These are phyloP conservation scores for Coleophoma cylindrospora DNA, from an alignment of 2,329 filamentous ascomycete genomes.

Conservation along the genomic window DNA sequence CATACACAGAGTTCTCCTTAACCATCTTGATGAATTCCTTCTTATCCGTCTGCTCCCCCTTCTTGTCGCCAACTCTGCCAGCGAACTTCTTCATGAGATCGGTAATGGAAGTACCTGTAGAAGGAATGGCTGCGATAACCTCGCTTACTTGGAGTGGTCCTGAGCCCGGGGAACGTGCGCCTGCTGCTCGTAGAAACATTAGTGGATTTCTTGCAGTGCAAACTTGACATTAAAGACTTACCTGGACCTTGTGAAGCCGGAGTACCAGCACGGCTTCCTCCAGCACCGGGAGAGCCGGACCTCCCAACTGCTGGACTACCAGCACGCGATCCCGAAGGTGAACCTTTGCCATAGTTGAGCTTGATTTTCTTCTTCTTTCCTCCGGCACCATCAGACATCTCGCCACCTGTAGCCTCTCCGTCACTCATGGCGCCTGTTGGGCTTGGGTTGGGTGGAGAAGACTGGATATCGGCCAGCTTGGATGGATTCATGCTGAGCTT, in stretches of 20 bases:
- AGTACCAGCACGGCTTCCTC: slow-evolving; percentile 25
- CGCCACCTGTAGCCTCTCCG: slow-evolving; percentile 65
- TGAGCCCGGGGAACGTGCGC: slow-evolving; percentile 2
- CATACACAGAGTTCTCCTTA: slow-evolving; percentile 48
- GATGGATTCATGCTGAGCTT: slow-evolving; percentile 22
- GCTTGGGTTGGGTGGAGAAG: slow-evolving; percentile 25
- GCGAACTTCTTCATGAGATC: slow-evolving; percentile 50
- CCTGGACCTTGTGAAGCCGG: slow-evolving; percentile 15
- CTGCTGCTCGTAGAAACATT: background rate
- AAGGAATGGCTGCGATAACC: slow-evolving; percentile 48
- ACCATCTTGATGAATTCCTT: slow-evolving; percentile 56
- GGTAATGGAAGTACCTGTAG: slow-evolving; percentile 47
- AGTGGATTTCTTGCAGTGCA: background rate
- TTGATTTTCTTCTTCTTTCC: slow-evolving; percentile 56
- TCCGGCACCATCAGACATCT: slow-evolving; percentile 55
- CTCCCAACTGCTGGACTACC: slow-evolving; percentile 46
- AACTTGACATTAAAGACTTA: slow-evolving; percentile 1
- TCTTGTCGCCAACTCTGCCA: slow-evolving; percentile 43
- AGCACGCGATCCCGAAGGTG: slow-evolving; percentile 53
- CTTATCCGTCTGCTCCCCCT: slow-evolving; percentile 45
- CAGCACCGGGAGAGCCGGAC: slow-evolving; percentile 10
- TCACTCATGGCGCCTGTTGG: slow-evolving; percentile 61
- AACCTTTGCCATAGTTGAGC: slow-evolving; percentile 38
- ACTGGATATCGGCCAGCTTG: slow-evolving; percentile 22
- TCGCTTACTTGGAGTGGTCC: slow-evolving; percentile 43